Conservation (phyloP, 2,329 filamentous ascomycete species). For the Colletotrichum sansevieriae region DNA sequence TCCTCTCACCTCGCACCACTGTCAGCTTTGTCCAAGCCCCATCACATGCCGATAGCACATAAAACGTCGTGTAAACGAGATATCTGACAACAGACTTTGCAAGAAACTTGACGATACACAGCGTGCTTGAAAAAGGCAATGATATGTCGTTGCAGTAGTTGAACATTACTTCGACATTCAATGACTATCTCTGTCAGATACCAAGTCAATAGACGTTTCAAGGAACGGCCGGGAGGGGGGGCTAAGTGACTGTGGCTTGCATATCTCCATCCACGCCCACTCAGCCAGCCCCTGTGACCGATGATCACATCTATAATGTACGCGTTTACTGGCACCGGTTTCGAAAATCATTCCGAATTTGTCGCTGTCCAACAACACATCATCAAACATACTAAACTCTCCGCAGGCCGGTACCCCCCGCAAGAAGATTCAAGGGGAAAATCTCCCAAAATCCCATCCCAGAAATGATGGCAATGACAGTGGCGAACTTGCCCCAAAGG, state of each 20-base stretch:
- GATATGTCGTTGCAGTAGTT: neutral
- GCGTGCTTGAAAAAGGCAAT: neutral
- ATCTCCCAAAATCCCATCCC: slow-evolving; percentile 15
- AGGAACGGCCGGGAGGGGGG: too few species aligned
- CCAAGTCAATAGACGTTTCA: neutral
- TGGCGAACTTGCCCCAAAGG: slow-evolving; percentile 3
- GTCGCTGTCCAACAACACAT: neutral
- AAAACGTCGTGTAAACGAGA: slow-evolving; percentile 7
- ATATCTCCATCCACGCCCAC: neutral
- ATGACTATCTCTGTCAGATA: neutral
- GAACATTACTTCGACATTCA: neutral
- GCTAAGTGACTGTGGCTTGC: neutral
- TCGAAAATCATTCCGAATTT: too few species aligned
- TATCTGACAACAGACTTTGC: neutral
- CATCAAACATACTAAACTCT: neutral
- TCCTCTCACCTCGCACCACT: neutral
- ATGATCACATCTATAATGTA: too few species aligned
- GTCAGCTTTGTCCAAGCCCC: neutral
- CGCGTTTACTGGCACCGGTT: too few species aligned
- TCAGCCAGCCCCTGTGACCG: neutral
- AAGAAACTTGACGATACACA: slow-evolving; percentile 8
- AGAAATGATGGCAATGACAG: slow-evolving; percentile 7
- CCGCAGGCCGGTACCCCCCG: neutral
- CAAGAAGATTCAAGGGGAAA: neutral
- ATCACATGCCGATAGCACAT: neutral